Base-by-base conservation (phyloP, 805 yeast species). In the Myxozyma melibiosi region DNA sequence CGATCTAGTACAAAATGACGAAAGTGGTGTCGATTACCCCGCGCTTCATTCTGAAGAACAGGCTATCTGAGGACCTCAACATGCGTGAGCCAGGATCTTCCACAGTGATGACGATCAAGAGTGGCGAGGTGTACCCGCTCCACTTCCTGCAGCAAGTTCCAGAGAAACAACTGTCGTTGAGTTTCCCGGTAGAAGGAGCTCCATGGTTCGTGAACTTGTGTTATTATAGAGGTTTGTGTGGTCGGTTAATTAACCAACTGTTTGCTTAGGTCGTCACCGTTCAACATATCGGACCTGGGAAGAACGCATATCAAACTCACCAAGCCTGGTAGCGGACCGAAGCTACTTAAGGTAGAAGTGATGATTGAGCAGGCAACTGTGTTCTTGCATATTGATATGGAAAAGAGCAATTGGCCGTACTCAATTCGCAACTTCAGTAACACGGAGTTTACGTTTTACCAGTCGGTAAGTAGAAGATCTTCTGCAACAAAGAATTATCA, bases 361-460 rank as follows among this genome's bases (percentile, higher is more conserved):
- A 69, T 85, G 34, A 75, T 90, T n/a, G 96, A 91, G 61, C 81
- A 83, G 42, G 90, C 96, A 0, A 83, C 96, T 0, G 74, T 95
- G 18, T 91, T 90, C 66, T 79, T 94, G 45, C 85, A 84, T 62
- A 70, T 92, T 35, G 80, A 80, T 40, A 84, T 84, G 67, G 94
- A 96, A 1, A 81, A 82, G 34, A 80, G 84, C 58, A 76, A 79
- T 57, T 94, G 99, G 99, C 99, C 99, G 11, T 94, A 75, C 69
- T 88, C 97, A 0, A 84, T 94, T 40, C 76, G 97, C 59, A 94
- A 94, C 70, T 91, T 90, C 72, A 88, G 94, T 69, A 89, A 89
- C 60, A 74, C 81, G n/a, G 96, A 90, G 65, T 90, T 92, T 67
- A 80, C 84, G 48, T 83, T 95, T 62, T 92, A 86, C 69, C 99